Conservation (phyloP, 148 eudicot species). For the Vaccinium darrowii region DNA sequence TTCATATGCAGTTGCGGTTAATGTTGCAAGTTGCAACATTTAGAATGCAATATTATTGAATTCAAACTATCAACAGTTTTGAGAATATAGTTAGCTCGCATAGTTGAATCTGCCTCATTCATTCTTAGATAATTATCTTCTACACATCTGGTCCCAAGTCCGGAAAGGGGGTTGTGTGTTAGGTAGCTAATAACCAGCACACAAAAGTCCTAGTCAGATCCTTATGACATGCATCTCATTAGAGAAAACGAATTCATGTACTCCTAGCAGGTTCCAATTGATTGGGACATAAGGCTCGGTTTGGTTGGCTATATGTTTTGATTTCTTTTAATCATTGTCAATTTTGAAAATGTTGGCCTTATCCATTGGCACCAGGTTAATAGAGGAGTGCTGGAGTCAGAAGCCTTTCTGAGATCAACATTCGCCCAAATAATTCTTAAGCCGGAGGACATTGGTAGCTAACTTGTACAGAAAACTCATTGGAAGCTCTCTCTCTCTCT, state of each 20-base stretch:
- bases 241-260: neutral
- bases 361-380: constrained; percentile 31
- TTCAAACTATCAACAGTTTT: neutral
- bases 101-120: neutral
- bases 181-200: neutral
- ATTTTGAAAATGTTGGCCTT: neutral
- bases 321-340: neutral
- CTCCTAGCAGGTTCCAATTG: neutral
- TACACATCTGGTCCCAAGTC: neutral
- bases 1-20: neutral
- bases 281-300: neutral
- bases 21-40: neutral
- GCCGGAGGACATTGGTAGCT: constrained; percentile 34
- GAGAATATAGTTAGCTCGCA: neutral
- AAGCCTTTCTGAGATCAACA: constrained; percentile 43
- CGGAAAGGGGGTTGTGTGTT: neutral
- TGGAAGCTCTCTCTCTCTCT: constrained; percentile 22
- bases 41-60: neutral
- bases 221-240: neutral
- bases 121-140: neutral
- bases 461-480: constrained; percentile 31
- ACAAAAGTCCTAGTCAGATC: neutral
- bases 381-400: constrained; percentile 52
- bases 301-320: neutral
- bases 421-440: constrained; percentile 41